phyloP scores from a whole-genome alignment of 1,284 basidiomycete genomes.

The Sporisorium graminicola region DNA sequence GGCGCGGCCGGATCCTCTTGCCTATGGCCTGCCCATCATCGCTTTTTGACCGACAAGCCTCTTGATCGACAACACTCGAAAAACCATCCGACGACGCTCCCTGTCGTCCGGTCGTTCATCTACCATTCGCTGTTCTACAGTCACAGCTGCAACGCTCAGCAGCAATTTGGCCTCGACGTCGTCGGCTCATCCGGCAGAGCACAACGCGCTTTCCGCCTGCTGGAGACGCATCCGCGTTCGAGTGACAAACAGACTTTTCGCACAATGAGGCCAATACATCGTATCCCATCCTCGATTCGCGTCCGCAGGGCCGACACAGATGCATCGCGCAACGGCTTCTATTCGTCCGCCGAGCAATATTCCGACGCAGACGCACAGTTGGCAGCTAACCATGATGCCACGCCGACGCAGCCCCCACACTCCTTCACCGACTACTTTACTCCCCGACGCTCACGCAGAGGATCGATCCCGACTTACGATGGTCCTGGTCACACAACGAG shows the following conservation, averaged over 20 bases:
- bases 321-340: conserved; percentile 7
- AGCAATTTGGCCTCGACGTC: not conserved
- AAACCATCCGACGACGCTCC: not conserved
- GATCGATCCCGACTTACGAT: conserved; percentile 10
- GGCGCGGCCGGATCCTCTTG: not conserved
- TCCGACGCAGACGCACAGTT: not conserved
- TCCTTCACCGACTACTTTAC: conserved; percentile 23
- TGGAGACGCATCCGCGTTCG: too few relatives aligned
- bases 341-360: conserved; percentile 21
- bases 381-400: not conserved
- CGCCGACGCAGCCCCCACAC: not conserved
- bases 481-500: not conserved
- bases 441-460: conserved; percentile 1
- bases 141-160: not conserved
- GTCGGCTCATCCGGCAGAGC: conserved; percentile 1
- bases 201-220: not conserved
- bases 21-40: not conserved
- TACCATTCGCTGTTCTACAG: not conserved
- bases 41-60: not conserved
- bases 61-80: not conserved
- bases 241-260: not conserved
- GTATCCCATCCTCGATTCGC: conserved; percentile 49
- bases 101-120: not conserved
- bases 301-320: conserved; percentile 31
- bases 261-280: conserved; percentile 20